phyloP scores from a whole-genome alignment of 2,329 filamentous ascomycete genomes.

The Talaromyces amestolkiae region DNA sequence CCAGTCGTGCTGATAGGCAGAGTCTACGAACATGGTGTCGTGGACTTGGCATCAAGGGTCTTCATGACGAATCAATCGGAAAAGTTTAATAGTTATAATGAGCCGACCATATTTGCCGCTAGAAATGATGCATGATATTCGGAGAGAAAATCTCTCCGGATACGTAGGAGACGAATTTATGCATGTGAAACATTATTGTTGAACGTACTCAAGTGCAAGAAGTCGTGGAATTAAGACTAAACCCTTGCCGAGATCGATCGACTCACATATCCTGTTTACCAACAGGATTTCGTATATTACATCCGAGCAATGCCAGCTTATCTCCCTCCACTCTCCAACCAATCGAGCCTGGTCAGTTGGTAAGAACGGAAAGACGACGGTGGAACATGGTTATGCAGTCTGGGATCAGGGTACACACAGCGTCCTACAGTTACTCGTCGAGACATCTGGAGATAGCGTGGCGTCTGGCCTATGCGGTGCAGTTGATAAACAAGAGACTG shows the following conservation, averaged over 20 bases:
- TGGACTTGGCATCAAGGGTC: background rate
- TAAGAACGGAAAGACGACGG: background rate
- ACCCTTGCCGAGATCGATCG: background rate
- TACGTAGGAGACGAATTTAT: background rate
- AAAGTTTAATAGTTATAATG: background rate
- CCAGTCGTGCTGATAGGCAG: background rate
- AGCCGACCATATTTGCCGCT: background rate
- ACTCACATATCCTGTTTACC: background rate
- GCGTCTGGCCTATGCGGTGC: background rate
- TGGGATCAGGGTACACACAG: background rate
- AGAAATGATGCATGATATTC: background rate
- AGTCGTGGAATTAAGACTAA: background rate
- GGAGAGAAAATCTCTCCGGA: background rate
- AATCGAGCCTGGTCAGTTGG: background rate
- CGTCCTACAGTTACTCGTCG: background rate
- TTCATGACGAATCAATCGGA: background rate
- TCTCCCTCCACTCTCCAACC: background rate
- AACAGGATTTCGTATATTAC: background rate
- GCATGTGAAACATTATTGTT: background rate
- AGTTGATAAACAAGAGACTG: background rate
- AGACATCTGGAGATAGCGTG: background rate
- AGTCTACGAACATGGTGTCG: background rate
- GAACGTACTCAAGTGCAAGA: background rate
- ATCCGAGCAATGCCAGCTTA: background rate
- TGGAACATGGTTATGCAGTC: background rate